Evolutionary conservation across 441 rosid genomes (phyloP), one percentile per base, ranked within the genome.

Genomic region (Populus hybrid): DNA sequence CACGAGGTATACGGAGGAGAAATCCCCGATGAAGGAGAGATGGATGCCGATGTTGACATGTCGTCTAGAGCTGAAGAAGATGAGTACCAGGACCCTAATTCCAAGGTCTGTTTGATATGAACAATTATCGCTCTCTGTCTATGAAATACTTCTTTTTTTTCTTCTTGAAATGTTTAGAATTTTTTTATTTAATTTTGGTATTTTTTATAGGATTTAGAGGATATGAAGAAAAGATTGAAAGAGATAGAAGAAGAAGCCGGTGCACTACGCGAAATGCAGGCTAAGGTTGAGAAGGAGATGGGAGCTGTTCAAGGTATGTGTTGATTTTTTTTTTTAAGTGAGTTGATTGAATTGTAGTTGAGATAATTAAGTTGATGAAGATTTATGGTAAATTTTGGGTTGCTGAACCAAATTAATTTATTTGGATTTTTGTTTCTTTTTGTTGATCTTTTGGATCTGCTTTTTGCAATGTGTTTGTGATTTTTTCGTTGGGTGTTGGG

Each of bases 171-270:
- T 23, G 71, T 24, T 1, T 30, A 30, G 32, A 30, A 28, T 35
- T 38, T 61, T 10, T 67, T 34, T 54, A 26, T 40, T 67, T 63
- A 10, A 11, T 28, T 28, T 24, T 26, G 4, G 32, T 30, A 30
- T 30, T 24, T 67, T 75, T 20, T 50, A 42, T 86, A 95, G 99
- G 98, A 94, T 83, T 84, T 95, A 79, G 97, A 94, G 81, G 98
- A 95, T 84, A 92, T 95, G 99, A 95, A 95, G 89, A 94, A 88
- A 79, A 89, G 99, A 78, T 81, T 95, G 82, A 94, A 92, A 82
- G 99, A 94, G 86, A 95, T 95, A 81, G 99, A 95, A 78, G 99
- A 94, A 78, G 98, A 95, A 76, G 99, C 98, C 32, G 95, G 96
- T 6, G 98, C 98, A 78, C 93, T 95, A 42, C 95, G 99, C 7